Evolutionary conservation across 345 rosid genomes (phyloP).

Genomic region (Aquilaria malaccensis): DNA sequence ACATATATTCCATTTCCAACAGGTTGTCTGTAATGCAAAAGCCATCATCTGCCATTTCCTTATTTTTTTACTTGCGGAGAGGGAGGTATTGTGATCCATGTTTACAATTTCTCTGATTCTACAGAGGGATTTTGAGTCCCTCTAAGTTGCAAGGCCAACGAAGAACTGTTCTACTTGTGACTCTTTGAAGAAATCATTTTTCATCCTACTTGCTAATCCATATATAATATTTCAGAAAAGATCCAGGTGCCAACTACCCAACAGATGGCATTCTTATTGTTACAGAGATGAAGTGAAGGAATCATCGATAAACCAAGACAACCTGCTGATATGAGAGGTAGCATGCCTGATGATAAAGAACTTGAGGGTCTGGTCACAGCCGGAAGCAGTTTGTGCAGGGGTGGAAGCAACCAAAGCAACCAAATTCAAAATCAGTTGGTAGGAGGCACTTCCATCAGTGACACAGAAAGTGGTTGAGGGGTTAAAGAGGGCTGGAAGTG

Average conservation of each 20-base stretch:
- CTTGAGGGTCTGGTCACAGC: slow-evolving; percentile 13
- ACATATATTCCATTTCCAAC: too few species aligned
- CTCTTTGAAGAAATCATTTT: not conserved
- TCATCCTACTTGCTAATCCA: not conserved
- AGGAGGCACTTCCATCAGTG: slow-evolving; percentile 16
- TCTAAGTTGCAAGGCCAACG: too few species aligned
- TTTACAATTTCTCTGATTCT: too few species aligned
- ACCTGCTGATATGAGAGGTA: slow-evolving; percentile 19
- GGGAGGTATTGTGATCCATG: too few species aligned
- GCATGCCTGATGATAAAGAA: slow-evolving; percentile 12
- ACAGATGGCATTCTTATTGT: slow-evolving; percentile 13
- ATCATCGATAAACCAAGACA: slow-evolving; percentile 37
- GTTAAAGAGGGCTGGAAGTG: slow-evolving; percentile 8
- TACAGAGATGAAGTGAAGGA: slow-evolving; percentile 38
- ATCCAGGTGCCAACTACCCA: slow-evolving; percentile 15
- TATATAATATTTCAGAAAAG: slow-evolving; percentile 24
- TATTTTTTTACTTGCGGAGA: too few species aligned
- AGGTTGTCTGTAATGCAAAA: too few species aligned
- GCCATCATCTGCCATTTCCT: too few species aligned
- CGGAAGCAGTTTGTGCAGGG: slow-evolving; percentile 8
- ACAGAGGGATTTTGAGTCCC: too few species aligned
- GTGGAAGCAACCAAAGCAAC: slow-evolving; percentile 20
- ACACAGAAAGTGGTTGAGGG: slow-evolving; percentile 15
- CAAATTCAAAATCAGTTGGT: not conserved
- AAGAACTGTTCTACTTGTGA: too few species aligned